Evolutionary conservation across 441 rosid species (phyloP), one percentile per base, ranked within the genome.

Genomic region (Syzygium malaccense): DNA sequence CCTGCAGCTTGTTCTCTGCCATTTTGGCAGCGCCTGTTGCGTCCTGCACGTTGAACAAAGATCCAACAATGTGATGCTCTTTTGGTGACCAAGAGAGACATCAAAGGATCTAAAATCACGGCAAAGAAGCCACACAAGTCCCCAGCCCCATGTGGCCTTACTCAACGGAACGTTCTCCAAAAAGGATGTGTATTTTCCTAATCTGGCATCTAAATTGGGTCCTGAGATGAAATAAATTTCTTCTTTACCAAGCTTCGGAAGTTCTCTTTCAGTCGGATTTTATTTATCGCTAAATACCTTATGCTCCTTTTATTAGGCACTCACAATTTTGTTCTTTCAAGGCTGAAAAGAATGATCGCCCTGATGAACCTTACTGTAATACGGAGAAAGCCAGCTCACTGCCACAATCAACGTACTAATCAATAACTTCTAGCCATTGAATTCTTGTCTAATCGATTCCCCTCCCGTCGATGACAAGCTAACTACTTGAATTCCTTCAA

Each of bases 1-100:
- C 98, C 11, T 93, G 96, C 92, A 98, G 95, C 94, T 98, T 98
- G 95, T 89, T 94, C 91, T 97, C 95, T 71, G 99, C 98, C 92
- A 95, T 89, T 94, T 92, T 94, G 37, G 99, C 98, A 62, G 90
- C 95, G 75, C 94, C 93, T 79, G 79, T 30, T 6, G 94, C 75
- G 87, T 96, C 99, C 99, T 96, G 93, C 88, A 66, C 32, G n/a
- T 87, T 54, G 55, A 11, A 60, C n/a, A 33, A 7, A 86, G 25
- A 66, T 10, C 28, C 41, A 49, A n/a, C 58, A 12, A 41, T 71
- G 45, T 26, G 15, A 37, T 32, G 71, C 71, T 64, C 57, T 68
- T 87, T 7, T 66, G 85, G 53, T 32, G 20, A 64, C 48, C 48
- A 28, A 19, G 45, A 32, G 19, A 33, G 64, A 57, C 23, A 20